Conservation (phyloP, 116 monocot species). For the Papilionanthe hybrid region DNA sequence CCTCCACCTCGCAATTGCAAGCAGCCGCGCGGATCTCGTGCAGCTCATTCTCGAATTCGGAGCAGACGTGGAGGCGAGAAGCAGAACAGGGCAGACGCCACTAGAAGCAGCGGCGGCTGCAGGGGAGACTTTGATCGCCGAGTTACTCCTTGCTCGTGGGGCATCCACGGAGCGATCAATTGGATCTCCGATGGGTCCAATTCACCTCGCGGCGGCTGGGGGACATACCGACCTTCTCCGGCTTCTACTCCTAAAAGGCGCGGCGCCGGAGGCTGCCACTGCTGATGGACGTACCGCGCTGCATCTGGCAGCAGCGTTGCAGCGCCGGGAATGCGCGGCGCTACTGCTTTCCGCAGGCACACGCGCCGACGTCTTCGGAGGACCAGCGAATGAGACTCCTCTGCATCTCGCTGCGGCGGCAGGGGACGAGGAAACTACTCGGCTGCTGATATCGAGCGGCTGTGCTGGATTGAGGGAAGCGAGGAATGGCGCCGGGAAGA, state of each 20-base stretch:
- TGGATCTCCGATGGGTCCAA: slow-evolving; percentile 23
- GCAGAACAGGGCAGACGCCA: slow-evolving; percentile 36
- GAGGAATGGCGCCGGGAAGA: slow-evolving; percentile 29
- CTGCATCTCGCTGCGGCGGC: slow-evolving; percentile 40
- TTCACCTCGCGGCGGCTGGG: slow-evolving; percentile 30
- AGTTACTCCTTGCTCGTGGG: slow-evolving; percentile 39
- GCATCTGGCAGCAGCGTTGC: slow-evolving; percentile 29
- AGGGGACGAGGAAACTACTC: slow-evolving; percentile 42
- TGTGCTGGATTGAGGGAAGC: slow-evolving; percentile 30
- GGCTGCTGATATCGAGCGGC: slow-evolving; percentile 25
- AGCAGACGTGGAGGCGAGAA: slow-evolving; percentile 28
- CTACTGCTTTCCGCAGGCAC: slow-evolving; percentile 34
- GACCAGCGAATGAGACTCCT: slow-evolving; percentile 30
- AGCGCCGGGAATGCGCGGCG: slow-evolving; percentile 26
- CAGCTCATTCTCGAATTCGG: slow-evolving; percentile 53
- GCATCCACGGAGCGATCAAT: slow-evolving; percentile 28
- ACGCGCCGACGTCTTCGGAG: slow-evolving; percentile 30
- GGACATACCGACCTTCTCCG: slow-evolving; percentile 36
- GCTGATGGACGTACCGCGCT: slow-evolving; percentile 46
- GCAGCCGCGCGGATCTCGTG: slow-evolving; percentile 37
- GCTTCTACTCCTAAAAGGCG: slow-evolving; percentile 40
- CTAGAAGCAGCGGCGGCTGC: slow-evolving; percentile 44
- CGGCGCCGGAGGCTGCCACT: slow-evolving; percentile 14
- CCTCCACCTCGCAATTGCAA: slow-evolving; percentile 35
- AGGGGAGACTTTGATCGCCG: slow-evolving; percentile 42